A percentile compares a stretch with the other conserved stretches of the same genome.
Evolutionary conservation across 257 asterid species (phyloP).

Genomic region (Fraxinus cuspidata): DNA sequence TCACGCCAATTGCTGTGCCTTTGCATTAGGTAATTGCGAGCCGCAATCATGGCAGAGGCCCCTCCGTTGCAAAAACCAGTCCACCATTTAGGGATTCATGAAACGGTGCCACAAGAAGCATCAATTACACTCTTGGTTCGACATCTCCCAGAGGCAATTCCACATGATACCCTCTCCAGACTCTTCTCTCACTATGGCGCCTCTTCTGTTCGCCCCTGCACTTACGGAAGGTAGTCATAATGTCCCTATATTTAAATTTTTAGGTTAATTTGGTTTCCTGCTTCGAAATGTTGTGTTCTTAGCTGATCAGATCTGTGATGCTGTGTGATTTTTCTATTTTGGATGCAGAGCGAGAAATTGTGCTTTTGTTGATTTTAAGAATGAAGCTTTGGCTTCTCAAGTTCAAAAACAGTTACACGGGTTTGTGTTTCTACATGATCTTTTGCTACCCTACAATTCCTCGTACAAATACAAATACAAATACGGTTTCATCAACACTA

Average conservation of each 20-base stretch:
- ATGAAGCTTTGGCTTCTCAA: constrained; percentile 63
- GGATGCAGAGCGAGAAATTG: constrained; percentile 65
- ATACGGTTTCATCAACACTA: neutral
- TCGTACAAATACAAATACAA: neutral
- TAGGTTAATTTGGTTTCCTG: neutral
- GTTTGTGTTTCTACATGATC: constrained; percentile 32
- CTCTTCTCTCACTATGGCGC: constrained; percentile 88
- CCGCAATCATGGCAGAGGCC: constrained; percentile 30
- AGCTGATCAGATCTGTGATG: neutral
- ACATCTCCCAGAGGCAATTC: constrained; percentile 89
- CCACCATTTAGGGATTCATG: constrained; percentile 16
- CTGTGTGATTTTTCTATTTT: constrained; percentile 1
- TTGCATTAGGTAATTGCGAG: neutral
- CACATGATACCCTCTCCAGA: constrained; percentile 61
- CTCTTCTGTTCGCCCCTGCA: constrained; percentile 65
- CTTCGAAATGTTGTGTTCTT: neutral
- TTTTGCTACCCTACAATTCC: neutral
- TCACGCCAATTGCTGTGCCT: neutral
- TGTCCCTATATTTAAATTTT: neutral
- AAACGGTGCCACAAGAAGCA: constrained; percentile 21
- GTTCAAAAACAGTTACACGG: constrained; percentile 85
- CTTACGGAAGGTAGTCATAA: constrained; percentile 55
- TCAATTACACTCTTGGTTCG: constrained; percentile 62
- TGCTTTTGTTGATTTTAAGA: constrained; percentile 78
- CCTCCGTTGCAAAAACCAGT: constrained; percentile 17